Base-by-base conservation (phyloP, 2,329 filamentous ascomycete species). In the Hawksworthiomyces lignivorus region DNA sequence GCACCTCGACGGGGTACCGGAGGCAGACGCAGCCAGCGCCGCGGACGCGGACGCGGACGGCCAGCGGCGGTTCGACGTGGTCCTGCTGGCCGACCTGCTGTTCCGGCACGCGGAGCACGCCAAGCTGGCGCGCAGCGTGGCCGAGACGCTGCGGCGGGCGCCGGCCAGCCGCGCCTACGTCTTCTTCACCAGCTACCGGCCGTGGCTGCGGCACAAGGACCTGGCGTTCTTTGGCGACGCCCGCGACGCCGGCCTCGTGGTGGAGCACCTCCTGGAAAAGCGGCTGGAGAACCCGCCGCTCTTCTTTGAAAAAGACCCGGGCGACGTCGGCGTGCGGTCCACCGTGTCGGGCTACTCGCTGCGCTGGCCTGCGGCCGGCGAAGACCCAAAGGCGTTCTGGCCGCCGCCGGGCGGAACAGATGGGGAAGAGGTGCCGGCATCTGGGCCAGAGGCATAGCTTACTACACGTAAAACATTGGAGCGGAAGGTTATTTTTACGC, bases 141-240 rank as follows among this genome's bases (percentile, higher is more conserved):
- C 74, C 54, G 59, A 73, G 55, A 85, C 83, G 14, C 62, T 96
- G 54, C 75, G 72, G 52, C 69, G 65, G 47, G 61, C 65, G 4
- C 53, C 59, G 4, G 66, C 67, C 2, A 77, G 82, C 36, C 72
- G 72, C 41, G 87, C 88, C 3, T 75, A 89, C 53, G 88, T 96
- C 7, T 94, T 96, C 61, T 97, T 96, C 66, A 94, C 89, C 0
- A 89, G 87, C 17, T 95, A 97, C 63, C 73, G 92, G 48, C 89
- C 90, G 2, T 96, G 89, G 89, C 68, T 96, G 56, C 71, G 84
- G 54, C 75, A 88, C 48, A 84, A 87, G 61, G 92, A 95, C 55
- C 69, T 94, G 58, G 76, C 74, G 4, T 96, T 96, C 66, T 96
- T 96, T 57, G 84, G 88, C 36, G 56, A 88, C 44, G 85, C 82